Base-by-base conservation (phyloP, 2,329 filamentous ascomycete species). In the Botrytis pseudocinerea region DNA sequence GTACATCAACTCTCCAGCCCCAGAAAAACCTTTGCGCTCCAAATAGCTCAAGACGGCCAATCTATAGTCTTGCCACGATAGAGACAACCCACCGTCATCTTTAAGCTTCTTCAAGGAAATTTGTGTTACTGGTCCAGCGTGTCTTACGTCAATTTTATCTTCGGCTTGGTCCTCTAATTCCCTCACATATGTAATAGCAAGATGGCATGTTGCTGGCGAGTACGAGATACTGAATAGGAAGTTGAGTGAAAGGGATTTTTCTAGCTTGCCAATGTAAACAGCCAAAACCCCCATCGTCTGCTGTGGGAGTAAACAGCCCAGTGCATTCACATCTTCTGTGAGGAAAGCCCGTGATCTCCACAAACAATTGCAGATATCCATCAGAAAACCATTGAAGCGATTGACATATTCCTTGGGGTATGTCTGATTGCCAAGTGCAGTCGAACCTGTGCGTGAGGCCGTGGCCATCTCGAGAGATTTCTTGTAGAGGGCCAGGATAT, bases 351-450 rank as follows among this genome's bases (percentile, higher is more conserved):
- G 88, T 35, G 89, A 88, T 14, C 93, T 88, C 93, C 93, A 97
- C 64, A 96, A 81, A 69, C 92, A 89, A 80, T 97, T 97, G 84
- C 93, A 95, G 46, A 94, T 87, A 80, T 97, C 94, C 89, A 96
- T 95, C 46, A 97, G 87, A 80, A 92, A 94, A 35, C 91, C 91
- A 80, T 97, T 97, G 83, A 96, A 95, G 38, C 87, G 83, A 76
- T 89, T 88, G 59, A 94, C 88, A 72, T 91, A 88, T 46, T 85
- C 82, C 60, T 87, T 85, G 42, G 89, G 85, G 75, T 91, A 91
- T 18, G 83, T 81, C 28, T 76, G 75, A 66, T 68, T 74, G 81
- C 75, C 38, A 82, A 63, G 75, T 77, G 16, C 20, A 25, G 42
- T 54, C 12, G 66, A 57, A 28, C 44, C 18, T 14, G 48, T 60